phyloP scores from a whole-genome alignment of 2,329 filamentous ascomycete species.

The Aaosphaeria pasadenensis region DNA sequence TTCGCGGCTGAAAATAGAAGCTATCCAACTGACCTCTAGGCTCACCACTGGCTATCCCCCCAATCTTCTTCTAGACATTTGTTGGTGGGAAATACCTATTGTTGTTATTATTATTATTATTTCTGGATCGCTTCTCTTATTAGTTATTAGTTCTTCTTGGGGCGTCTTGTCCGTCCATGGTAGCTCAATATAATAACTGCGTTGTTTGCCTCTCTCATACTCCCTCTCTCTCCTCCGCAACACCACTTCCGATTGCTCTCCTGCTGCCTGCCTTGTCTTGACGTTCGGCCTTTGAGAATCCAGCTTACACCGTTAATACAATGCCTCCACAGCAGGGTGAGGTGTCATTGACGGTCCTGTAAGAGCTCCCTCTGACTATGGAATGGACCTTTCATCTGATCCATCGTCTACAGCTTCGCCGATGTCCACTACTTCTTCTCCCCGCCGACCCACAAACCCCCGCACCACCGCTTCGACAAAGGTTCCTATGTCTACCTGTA shows the following conservation, averaged over 20 bases:
- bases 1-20: too few species aligned
- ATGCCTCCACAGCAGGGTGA: slow-evolving; percentile 51
- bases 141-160: background rate
- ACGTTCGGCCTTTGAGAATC: slow-evolving; percentile 9
- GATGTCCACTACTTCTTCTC: slow-evolving; percentile 79
- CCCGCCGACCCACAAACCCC: slow-evolving; percentile 62
- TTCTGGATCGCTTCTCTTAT: background rate
- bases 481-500: slow-evolving; percentile 79
- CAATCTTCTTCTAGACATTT: too few species aligned
- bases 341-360: slow-evolving; percentile 48
- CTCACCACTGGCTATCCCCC: too few species aligned
- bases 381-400: too few species aligned
- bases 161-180: background rate
- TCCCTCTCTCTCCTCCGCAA: background rate
- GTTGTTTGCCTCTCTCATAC: background rate
- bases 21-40: too few species aligned
- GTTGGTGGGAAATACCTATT: too few species aligned
- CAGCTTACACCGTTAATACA: slow-evolving; percentile 8
- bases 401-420: slow-evolving; percentile 57
- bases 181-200: background rate
- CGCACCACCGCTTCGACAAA: slow-evolving; percentile 79
- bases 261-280: slow-evolving; percentile 1
- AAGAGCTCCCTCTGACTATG: slow-evolving; percentile 12
- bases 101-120: too few species aligned
- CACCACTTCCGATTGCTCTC: background rate